Conservation (phyloP, 768 basidiomycete genomes). For the Glaciozyma antarctica region DNA sequence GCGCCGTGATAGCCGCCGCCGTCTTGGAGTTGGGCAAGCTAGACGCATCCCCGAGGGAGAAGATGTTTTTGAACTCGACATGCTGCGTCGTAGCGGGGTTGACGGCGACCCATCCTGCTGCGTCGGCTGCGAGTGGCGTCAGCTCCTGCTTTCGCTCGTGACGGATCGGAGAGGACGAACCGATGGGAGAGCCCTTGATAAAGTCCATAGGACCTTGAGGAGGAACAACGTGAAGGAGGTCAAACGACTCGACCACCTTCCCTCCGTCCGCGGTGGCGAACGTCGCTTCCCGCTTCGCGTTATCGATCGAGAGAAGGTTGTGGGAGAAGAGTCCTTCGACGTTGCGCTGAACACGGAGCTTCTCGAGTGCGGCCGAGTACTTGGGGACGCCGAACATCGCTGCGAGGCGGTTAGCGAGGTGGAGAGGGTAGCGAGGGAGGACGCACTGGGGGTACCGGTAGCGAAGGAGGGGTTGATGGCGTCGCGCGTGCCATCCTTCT, state of each 20-base stretch:
- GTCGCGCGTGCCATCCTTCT: slow-evolving; percentile 32
- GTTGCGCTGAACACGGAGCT: slow-evolving; percentile 64
- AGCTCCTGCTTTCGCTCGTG: neutral
- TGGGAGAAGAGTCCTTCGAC: slow-evolving; percentile 72
- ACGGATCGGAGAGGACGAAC: neutral
- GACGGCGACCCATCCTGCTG: slow-evolving; percentile 81
- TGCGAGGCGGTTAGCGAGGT: slow-evolving; percentile 31
- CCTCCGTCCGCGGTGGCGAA: slow-evolving; percentile 72
- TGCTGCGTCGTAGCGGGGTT: slow-evolving; percentile 72
- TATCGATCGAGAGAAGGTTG: slow-evolving; percentile 69
- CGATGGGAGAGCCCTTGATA: slow-evolving; percentile 38
- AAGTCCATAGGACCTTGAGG: slow-evolving; percentile 26
- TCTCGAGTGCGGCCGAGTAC: slow-evolving; percentile 78
- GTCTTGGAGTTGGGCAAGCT: slow-evolving; percentile 93
- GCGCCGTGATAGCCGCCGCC: slow-evolving; percentile 81
- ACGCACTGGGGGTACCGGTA: slow-evolving; percentile 28
- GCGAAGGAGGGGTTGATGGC: slow-evolving; percentile 27
- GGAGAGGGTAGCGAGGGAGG: slow-evolving; percentile 9
- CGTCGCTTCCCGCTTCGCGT: slow-evolving; percentile 61
- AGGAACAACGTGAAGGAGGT: slow-evolving; percentile 30
- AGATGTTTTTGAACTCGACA: slow-evolving; percentile 74
- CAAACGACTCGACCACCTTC: slow-evolving; percentile 44
- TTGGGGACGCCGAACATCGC: slow-evolving; percentile 96
- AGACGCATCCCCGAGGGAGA: slow-evolving; percentile 84
- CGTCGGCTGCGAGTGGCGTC: slow-evolving; percentile 46